Evolutionary conservation across 2,329 filamentous ascomycete species (phyloP), one percentile per base, ranked within the genome.

Genomic region (Rachicladosporium sp.): DNA sequence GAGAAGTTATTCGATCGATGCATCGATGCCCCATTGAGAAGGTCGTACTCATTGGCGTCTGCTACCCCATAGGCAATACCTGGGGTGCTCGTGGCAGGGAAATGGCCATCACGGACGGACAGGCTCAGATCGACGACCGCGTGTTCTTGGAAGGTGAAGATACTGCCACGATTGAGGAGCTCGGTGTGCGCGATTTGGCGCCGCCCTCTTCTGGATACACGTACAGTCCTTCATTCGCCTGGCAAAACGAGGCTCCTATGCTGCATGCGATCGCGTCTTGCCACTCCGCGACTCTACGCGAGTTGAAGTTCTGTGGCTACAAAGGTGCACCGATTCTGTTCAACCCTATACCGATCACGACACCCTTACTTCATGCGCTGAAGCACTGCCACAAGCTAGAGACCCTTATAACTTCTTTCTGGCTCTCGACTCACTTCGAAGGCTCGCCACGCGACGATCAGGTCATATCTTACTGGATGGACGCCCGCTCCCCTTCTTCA

Each of bases 261-360:
- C 53, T 67, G 1, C 56, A 65, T 43, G 64, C 58, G 0, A 54
- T 68, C 6, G 63, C 63, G 5, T 51, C 60, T 0, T 58, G 60
- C 42, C 62, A 66, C 42, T 57, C 60, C 4, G 45, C 42, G 6
- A 66, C 61, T 1, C 44, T 68, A 10, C 57, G 56, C 12, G 65
- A 68, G 44, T 58, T 69, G 36, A 69, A 69, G 42, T 61, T 69
- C 33, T 69, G 66, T 42, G 66, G 66, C 29, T 68, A 66, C 49
- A 60, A 60, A 13, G 65, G 66, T 30, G 56, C 60, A 10, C 60
- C 65, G 0, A 54, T 65, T 1, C 56, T 68, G 23, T 61, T 60
- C 4, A 34, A 52, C 4, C 53, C 58, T 6, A 62, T 59, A 1
- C 49, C 59, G 0, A 61, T 65, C 35, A 64, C 63, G 0, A 47